Evolutionary conservation across 139 green algal genomes (phyloP).

Genomic region (Limnomonas spitsbergensis): DNA sequence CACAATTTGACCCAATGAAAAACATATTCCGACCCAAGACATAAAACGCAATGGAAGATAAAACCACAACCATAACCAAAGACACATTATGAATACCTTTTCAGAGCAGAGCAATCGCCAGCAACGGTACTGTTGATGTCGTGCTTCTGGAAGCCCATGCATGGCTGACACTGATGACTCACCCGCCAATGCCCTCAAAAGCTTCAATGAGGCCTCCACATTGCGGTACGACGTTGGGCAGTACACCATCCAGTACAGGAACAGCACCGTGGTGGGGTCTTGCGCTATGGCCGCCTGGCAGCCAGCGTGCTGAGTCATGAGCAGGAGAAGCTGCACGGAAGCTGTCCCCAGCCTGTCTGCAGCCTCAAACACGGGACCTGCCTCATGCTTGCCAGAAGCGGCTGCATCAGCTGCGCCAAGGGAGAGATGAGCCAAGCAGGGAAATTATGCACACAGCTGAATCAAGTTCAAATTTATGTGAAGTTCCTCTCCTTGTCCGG

Average conservation of each 20-base stretch:
- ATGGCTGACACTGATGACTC: neutral
- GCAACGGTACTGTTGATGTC: too few species aligned
- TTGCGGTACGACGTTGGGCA: constrained; percentile 36
- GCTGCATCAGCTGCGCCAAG: neutral
- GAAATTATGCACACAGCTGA: too few species aligned
- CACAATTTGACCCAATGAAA: too few species aligned
- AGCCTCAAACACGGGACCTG: neutral
- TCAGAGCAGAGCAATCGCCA: too few species aligned
- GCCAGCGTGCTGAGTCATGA: neutral
- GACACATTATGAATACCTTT: too few species aligned
- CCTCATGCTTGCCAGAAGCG: neutral
- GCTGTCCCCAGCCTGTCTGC: neutral
- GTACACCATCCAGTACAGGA: constrained; percentile 64
- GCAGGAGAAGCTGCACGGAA: constrained; percentile 6
- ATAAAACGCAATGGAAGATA: too few species aligned
- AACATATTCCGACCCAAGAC: too few species aligned
- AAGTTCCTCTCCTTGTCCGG: too few species aligned
- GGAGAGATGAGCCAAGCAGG: too few species aligned
- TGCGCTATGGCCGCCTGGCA: constrained; percentile 11
- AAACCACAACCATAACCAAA: too few species aligned
- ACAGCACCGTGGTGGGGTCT: neutral
- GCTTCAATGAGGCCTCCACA: constrained; percentile 47
- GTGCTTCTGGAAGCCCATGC: too few species aligned
- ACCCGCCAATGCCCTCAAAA: constrained; percentile 58
- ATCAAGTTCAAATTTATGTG: too few species aligned